Evolutionary conservation across 495 filamentous ascomycete species (phyloP).

Genomic region (Neurospora sp.): DNA sequence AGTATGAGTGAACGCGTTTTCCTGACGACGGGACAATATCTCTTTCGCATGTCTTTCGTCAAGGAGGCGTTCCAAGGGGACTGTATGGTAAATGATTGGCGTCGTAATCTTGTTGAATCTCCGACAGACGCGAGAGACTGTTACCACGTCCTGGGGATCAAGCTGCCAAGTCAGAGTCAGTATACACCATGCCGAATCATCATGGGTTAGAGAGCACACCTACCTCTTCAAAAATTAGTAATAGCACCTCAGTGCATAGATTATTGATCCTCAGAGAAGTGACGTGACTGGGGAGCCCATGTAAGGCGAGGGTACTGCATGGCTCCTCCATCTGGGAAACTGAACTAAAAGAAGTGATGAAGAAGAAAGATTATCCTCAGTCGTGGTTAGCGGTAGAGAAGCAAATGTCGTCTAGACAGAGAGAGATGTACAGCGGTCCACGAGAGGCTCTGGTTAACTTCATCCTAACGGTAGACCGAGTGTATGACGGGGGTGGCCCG

Average conservation of each 20-base stretch:
- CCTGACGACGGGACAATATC: slow-evolving; percentile 5
- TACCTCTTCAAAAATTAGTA: slow-evolving; percentile 19
- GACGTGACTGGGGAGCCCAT: background rate
- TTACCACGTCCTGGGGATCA: background rate
- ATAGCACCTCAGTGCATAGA: slow-evolving; percentile 20
- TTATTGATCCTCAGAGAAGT: background rate
- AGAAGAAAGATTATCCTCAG: background rate
- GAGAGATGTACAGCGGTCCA: background rate
- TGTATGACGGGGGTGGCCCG: background rate
- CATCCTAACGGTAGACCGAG: background rate
- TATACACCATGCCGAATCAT: background rate
- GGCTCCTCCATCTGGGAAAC: background rate
- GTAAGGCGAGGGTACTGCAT: background rate
- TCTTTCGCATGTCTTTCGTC: slow-evolving; percentile 6
- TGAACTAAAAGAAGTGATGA: background rate
- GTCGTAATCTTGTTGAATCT: slow-evolving; percentile 16
- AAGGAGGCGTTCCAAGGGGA: slow-evolving; percentile 13
- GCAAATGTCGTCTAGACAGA: slow-evolving; percentile 1
- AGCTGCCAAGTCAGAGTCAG: background rate
- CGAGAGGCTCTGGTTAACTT: background rate
- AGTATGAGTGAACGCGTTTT: slow-evolving; percentile 14
- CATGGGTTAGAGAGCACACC: background rate
- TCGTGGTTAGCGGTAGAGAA: background rate
- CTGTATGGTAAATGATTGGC: slow-evolving; percentile 17
- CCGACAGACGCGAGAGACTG: background rate